Evolutionary conservation across 768 basidiomycete genomes (phyloP).

Genomic region (Naganishia antarctica): DNA sequence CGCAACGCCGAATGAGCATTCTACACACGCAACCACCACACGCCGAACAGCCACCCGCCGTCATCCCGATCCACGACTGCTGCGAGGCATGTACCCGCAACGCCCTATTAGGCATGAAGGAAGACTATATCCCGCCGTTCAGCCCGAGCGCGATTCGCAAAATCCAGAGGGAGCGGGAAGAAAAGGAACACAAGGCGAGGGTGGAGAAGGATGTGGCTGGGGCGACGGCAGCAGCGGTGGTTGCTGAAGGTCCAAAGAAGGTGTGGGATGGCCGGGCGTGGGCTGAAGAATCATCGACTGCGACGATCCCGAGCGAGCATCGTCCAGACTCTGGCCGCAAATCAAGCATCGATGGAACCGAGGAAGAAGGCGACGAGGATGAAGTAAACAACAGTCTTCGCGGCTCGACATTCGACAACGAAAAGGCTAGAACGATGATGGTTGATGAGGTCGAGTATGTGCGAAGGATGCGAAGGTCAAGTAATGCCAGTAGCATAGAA

Average conservation of each 20-base stretch:
- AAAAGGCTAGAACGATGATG: slow-evolving; percentile 17
- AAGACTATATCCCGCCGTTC: slow-evolving; percentile 10
- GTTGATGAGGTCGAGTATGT: slow-evolving; percentile 14
- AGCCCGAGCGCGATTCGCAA: slow-evolving; percentile 17
- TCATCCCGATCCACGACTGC: slow-evolving; percentile 15
- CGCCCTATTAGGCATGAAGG: slow-evolving; percentile 5
- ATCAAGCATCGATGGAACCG: neutral
- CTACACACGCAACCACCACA: neutral
- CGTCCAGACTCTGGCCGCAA: no score
- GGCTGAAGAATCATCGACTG: neutral
- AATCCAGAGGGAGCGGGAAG: slow-evolving; percentile 9
- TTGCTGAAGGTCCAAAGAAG: neutral
- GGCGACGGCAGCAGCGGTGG: neutral
- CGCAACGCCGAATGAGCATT: no score
- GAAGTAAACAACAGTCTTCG: neutral
- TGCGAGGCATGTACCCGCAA: slow-evolving; percentile 11
- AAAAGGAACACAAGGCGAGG: neutral
- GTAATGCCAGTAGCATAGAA: neutral
- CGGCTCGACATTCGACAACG: neutral
- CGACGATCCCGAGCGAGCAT: neutral
- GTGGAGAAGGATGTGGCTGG: neutral
- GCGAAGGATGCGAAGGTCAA: slow-evolving; percentile 5
- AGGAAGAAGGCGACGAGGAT: neutral
- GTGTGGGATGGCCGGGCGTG: slow-evolving; percentile 5
- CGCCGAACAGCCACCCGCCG: neutral